Evolutionary conservation across 495 filamentous ascomycete species (phyloP).

Genomic region (Copromyces sp.): DNA sequence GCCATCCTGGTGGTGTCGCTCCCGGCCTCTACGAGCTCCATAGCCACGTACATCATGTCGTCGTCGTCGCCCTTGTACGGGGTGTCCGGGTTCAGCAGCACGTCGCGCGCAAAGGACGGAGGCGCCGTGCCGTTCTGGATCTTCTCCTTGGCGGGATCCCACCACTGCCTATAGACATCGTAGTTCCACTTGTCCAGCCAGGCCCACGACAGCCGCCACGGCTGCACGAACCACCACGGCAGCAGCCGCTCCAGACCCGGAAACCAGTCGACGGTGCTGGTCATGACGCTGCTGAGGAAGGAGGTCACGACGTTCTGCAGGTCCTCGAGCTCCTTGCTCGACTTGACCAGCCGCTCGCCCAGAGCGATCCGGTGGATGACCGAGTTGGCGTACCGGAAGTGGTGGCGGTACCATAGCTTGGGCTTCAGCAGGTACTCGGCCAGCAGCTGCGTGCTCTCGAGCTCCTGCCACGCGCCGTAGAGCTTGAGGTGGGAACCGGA

Average conservation of each 20-base stretch:
- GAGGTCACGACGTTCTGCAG: constrained; percentile 4
- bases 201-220: constrained; percentile 32
- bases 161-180: constrained; percentile 28
- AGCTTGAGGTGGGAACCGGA: constrained; percentile 23
- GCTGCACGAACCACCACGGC: constrained; percentile 12
- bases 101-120: constrained; percentile 24
- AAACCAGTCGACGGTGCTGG: constrained; percentile 32
- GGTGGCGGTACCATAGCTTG: constrained; percentile 26
- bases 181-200: constrained; percentile 19
- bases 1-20: constrained; percentile 33
- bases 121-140: constrained; percentile 13
- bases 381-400: constrained; percentile 34
- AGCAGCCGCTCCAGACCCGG: constrained; percentile 25
- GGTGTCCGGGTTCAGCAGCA: constrained; percentile 27
- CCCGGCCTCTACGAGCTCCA: constrained; percentile 34
- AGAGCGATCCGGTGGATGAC: constrained; percentile 18
- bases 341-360: constrained; percentile 6
- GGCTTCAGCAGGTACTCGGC: constrained; percentile 26
- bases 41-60: constrained; percentile 35
- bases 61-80: constrained; percentile 30
- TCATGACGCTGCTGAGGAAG: constrained; percentile 4
- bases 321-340: constrained; percentile 6
- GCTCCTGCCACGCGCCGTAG: constrained; percentile 30
- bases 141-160: constrained; percentile 19
- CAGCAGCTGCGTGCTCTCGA: constrained; percentile 31